Evolutionary conservation across 192 early-diverging fungal genomes (phyloP).

Genomic region (Backusella tuberculispora): DNA sequence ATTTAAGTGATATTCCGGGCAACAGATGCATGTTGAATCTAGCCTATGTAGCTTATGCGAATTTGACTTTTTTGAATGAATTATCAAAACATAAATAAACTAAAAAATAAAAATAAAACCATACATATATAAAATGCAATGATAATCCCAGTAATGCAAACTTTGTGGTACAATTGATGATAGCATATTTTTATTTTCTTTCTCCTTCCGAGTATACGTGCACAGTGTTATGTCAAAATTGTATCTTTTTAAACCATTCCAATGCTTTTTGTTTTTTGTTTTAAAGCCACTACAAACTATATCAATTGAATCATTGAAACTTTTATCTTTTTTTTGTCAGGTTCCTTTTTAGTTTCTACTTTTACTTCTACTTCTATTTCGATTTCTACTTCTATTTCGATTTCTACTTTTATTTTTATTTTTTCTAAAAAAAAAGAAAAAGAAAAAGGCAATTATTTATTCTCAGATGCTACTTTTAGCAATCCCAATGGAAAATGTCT

Average conservation of each 20-base stretch:
- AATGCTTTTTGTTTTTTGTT: too few species aligned
- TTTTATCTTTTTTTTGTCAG: too few species aligned
- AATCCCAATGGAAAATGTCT: background rate
- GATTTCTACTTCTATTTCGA: background rate
- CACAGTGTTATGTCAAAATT: background rate
- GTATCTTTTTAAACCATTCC: background rate
- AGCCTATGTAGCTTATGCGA: background rate
- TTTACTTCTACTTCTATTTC: background rate
- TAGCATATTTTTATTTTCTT: background rate
- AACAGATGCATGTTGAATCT: background rate
- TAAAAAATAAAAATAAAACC: too few species aligned
- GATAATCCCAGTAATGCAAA: slow-evolving; percentile 8
- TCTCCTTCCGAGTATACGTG: background rate
- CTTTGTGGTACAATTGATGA: background rate
- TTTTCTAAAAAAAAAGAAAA: background rate
- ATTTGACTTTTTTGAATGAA: background rate
- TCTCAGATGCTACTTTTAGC: background rate
- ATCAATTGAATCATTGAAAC: too few species aligned
- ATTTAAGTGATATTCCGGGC: background rate
- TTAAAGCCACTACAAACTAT: too few species aligned
- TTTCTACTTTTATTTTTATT: background rate
- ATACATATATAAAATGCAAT: background rate
- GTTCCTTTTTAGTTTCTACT: too few species aligned
- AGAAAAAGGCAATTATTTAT: background rate
- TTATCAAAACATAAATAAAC: too few species aligned